Percentiles rank a stretch among this genome's conserved stretches.
phyloP scores from a whole-genome alignment of 108 stramenopile genomes.

The Skeletonema tropicum region DNA sequence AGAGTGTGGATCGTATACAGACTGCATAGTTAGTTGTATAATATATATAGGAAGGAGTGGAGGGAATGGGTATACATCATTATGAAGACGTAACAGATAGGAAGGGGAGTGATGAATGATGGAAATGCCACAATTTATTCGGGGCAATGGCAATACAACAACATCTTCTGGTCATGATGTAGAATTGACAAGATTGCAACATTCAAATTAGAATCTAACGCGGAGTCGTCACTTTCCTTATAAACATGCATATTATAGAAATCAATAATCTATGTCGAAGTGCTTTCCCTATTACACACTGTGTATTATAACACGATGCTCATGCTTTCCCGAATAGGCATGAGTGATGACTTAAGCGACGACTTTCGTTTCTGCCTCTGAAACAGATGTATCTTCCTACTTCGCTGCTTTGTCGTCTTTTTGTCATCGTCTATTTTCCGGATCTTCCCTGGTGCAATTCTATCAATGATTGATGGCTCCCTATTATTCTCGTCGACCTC shows the following conservation, averaged over 20 bases:
- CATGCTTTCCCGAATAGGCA: not conserved
- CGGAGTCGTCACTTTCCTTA: too few species aligned
- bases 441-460: not conserved
- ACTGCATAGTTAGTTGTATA: not conserved
- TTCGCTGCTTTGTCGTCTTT: not conserved
- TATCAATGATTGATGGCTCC: not conserved
- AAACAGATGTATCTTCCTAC: not conserved
- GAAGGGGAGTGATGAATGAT: not conserved
- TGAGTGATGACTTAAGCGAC: too few species aligned
- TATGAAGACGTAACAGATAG: too few species aligned
- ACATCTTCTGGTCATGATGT: too few species aligned
- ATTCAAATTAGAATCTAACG: not conserved
- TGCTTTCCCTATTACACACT: too few species aligned
- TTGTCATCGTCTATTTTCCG: not conserved
- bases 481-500: not conserved
- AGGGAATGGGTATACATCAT: not conserved
- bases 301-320: not conserved
- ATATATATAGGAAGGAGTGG: too few species aligned
- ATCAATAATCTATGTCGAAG: too few species aligned
- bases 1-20: conserved; percentile 75
- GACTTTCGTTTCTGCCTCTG: not conserved
- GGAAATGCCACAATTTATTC: not conserved
- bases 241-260: too few species aligned
- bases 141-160: not conserved
- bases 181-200: too few species aligned